Evolutionary conservation across 148 eudicot species (phyloP), one percentile per base, ranked within the genome.

Genomic region (Vaccinium myrtillus): DNA sequence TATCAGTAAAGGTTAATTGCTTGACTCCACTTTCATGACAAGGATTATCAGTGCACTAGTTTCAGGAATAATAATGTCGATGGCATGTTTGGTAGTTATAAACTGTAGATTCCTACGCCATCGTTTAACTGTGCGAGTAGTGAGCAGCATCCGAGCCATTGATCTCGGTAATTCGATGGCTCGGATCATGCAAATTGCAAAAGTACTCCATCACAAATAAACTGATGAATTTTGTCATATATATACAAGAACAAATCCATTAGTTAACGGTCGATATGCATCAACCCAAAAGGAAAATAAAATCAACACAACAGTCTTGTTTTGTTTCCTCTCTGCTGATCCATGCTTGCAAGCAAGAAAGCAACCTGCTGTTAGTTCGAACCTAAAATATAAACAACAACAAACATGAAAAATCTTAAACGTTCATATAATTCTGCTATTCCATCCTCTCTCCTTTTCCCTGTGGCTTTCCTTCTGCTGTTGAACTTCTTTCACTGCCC

Each of bases 381-480:
- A 53, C n/a, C 69, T 65, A 6, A 43, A 43, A 30, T 21, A 65
- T 53, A 55, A n/a, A 79, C 13, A 71, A 50, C 71, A n/a, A 25
- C 9, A 15, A 32, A 67, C 9, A 69, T 1, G 23, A 27, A 30
- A 12, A 30, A 70, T 53, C 54, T 18, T 46, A 32, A 46, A 15
- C 58, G 27, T 75, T 85, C 83, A 89, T 23, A 88, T 9, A 74
- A 82, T 76, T 81, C 87, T 87, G 19, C 86, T 91, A 86, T 94
- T 96, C 98, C 98, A 96, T 63, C 96, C 94, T 78, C 95, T 87
- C 82, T 95, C 98, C 90, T 93, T 95, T 15, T 90, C 97, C 84
- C 88, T 90, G 4, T 88, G 88, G 86, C 81, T 91, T 79, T 88
- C 94, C 90, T 90, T 91, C 83, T 86, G 89, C 82, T 79, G 90